phyloP scores from a whole-genome alignment of 129 eudicot genomes.

The Heracleum sosnowskyi region DNA sequence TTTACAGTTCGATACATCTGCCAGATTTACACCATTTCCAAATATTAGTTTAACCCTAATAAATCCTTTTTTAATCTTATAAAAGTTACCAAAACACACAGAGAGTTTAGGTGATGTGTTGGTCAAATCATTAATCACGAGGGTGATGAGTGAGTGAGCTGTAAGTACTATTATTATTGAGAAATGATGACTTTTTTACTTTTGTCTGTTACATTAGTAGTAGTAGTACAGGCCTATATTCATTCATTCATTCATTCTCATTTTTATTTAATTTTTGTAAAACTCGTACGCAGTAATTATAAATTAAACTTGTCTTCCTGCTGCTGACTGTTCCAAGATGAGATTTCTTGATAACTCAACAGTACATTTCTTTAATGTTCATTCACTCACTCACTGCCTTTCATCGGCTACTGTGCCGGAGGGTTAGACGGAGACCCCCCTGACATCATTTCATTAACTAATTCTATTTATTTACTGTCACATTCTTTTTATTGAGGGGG shows the following conservation, averaged over 20 bases:
- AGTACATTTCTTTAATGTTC: constrained; percentile 27
- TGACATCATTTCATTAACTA: constrained; percentile 12
- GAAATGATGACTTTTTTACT: constrained; percentile 55
- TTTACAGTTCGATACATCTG: constrained; percentile 92
- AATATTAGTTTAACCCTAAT: background rate
- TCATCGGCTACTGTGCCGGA: constrained; percentile 96
- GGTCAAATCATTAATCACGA: constrained; percentile 57
- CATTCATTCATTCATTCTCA: background rate
- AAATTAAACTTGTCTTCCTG: constrained; percentile 23
- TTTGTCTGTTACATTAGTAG: constrained; percentile 35
- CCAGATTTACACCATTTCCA: constrained; percentile 13
- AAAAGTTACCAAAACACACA: background rate
- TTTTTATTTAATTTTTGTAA: background rate
- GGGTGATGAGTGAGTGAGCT: constrained; percentile 40
- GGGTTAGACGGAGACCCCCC: constrained; percentile 42
- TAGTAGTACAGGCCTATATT: constrained; percentile 7
- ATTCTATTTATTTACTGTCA: background rate
- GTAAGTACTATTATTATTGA: constrained; percentile 36
- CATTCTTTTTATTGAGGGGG: too few relatives aligned
- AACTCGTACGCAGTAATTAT: background rate
- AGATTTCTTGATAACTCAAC: constrained; percentile 15
- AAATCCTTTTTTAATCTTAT: background rate
- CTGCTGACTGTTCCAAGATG: constrained; percentile 14
- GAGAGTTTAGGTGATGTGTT: too few relatives aligned
- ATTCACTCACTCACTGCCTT: constrained; percentile 32